Conservation (phyloP, 2,329 filamentous ascomycete species). For the Lasiodiplodia hormozganensis region DNA sequence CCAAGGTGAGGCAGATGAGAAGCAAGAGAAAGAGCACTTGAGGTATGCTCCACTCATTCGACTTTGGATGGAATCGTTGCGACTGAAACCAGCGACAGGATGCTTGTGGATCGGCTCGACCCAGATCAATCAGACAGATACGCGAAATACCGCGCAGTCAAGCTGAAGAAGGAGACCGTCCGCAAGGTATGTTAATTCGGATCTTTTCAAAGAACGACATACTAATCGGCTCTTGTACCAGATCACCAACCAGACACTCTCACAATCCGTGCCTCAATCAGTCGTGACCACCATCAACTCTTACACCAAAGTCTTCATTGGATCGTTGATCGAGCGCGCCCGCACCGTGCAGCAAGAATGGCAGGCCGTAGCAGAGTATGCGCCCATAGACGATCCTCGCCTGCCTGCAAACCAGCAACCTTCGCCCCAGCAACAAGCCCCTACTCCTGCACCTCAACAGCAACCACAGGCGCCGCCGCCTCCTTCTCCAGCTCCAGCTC, state of each 20-base stretch:
- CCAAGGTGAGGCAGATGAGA: constrained; percentile 65
- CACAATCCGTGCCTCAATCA: constrained; percentile 76
- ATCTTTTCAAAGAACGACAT: neutral
- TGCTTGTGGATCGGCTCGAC: constrained; percentile 71
- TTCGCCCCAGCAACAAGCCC: constrained; percentile 15
- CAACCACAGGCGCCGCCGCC: constrained; percentile 42
- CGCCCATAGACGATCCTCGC: constrained; percentile 64
- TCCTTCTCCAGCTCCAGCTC: constrained; percentile 36
- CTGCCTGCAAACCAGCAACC: constrained; percentile 5
- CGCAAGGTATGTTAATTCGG: constrained; percentile 60
- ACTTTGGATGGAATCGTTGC: neutral
- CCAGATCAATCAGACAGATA: constrained; percentile 73
- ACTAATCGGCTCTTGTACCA: constrained; percentile 37
- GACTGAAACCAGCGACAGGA: constrained; percentile 38
- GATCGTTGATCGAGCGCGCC: constrained; percentile 76
- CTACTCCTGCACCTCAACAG: constrained; percentile 21
- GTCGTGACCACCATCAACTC: constrained; percentile 78
- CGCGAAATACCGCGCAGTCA: constrained; percentile 73
- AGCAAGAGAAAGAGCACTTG: constrained; percentile 72
- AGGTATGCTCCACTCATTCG: constrained; percentile 39
- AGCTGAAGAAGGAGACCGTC: constrained; percentile 72
- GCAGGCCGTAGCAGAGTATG: constrained; percentile 59
- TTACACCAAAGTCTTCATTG: constrained; percentile 78
- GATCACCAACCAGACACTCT: constrained; percentile 81
- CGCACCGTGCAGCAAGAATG: constrained; percentile 75